Evolutionary conservation across 2,329 filamentous ascomycete genomes (phyloP).

Genomic region (Septoria petroselini): DNA sequence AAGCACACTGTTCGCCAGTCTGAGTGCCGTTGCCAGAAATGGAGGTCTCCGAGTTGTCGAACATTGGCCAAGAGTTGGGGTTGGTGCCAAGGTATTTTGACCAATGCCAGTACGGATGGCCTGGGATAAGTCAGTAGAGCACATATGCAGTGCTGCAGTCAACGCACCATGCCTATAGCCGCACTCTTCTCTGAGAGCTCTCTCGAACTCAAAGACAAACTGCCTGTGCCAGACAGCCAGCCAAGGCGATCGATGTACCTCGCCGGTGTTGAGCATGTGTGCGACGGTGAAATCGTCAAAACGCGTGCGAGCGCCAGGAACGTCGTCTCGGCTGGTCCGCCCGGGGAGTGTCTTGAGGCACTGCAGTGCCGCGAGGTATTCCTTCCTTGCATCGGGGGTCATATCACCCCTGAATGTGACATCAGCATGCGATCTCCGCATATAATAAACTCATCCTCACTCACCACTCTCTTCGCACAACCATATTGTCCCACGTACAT

Average conservation of each 20-base stretch:
- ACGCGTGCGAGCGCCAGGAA: slow-evolving; percentile 22
- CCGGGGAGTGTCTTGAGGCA: slow-evolving; percentile 24
- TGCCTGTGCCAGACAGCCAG: slow-evolving; percentile 21
- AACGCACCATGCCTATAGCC: slow-evolving; percentile 6
- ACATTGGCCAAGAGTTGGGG: slow-evolving; percentile 44
- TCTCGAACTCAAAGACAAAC: slow-evolving; percentile 26
- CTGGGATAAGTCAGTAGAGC: background rate
- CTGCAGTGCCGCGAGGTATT: slow-evolving; percentile 21
- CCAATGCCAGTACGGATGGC: slow-evolving; percentile 53
- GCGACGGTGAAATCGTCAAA: slow-evolving; percentile 27
- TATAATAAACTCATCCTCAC: background rate
- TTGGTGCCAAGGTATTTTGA: slow-evolving; percentile 42
- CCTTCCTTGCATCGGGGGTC: slow-evolving; percentile 15
- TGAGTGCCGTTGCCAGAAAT: slow-evolving; percentile 29
- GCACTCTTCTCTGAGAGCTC: slow-evolving; percentile 37
- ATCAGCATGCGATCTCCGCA: background rate
- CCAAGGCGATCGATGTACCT: slow-evolving; percentile 20
- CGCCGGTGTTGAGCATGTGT: slow-evolving; percentile 14
- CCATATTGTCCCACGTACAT: slow-evolving; percentile 25
- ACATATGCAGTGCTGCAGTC: too few species aligned
- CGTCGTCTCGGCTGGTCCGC: slow-evolving; percentile 11
- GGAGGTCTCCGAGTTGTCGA: slow-evolving; percentile 53
- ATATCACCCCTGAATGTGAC: slow-evolving; percentile 22
- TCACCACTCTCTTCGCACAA: slow-evolving; percentile 22
- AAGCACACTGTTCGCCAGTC: slow-evolving; percentile 42